Evolutionary conservation across 768 basidiomycete genomes (phyloP), one percentile per base, ranked within the genome.

Genomic region (Melanogaster broomeanus): DNA sequence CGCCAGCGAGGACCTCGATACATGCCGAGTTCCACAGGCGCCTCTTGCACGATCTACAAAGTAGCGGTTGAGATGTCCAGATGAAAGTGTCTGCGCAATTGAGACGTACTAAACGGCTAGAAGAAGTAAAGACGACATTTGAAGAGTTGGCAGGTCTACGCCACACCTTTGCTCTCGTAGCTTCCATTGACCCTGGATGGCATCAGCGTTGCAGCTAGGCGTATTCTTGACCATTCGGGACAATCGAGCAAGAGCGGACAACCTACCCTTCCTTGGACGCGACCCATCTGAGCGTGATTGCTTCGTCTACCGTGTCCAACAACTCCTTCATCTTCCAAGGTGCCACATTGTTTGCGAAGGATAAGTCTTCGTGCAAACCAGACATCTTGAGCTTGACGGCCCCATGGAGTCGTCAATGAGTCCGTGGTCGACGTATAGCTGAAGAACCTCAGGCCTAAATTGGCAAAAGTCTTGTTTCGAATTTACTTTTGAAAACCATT

Each of bases 391-490:
- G 78, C 38, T 64, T 74, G 10, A 83, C 76, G 1, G 73, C 68
- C 0, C 77, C 75, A 15, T 61, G 4, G 58, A 40, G 19, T 66
- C 58, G 42, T 72, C 67, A 3, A 55, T 53, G 6, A 87, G 69
- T 3, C 77, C 88, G 52, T 81, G 75, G 25, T 85, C 76, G 49
- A 88, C 69, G 61, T 91, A 92, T 18, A 73, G 49, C 34, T 74
- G 68, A 22, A 93, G 73, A 4, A 80, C 82, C 0, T 74, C 77
- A 0, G 82, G 80, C 61, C 90, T 76, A 90, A 91, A 93, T 2
- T 75, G 69, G 3, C 61, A 57, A 65, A 93, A 94, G 76, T n/a
- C n/a, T n/a, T n/a, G n/a, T n/a, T n/a, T n/a, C n/a, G n/a, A n/a
- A n/a, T n/a, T n/a, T n/a, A n/a, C n/a, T n/a, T n/a, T n/a, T n/a